Evolutionary conservation across 306 rosid species (phyloP).

Genomic region (Acacia melanoxylon): DNA sequence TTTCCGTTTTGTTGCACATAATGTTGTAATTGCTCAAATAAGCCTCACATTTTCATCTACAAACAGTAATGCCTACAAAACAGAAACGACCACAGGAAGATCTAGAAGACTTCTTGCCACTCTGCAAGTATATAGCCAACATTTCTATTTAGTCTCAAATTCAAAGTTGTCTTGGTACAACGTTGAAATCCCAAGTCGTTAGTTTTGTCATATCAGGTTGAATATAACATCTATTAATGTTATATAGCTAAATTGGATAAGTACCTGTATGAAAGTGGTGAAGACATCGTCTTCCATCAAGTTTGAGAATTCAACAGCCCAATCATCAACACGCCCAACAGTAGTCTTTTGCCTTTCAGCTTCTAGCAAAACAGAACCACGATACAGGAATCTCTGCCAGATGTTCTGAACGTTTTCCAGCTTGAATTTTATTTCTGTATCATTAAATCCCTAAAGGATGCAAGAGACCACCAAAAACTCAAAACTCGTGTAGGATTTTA

Average conservation of each 20-base stretch:
- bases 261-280: constrained; percentile 74
- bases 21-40: background rate
- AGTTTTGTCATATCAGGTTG: background rate
- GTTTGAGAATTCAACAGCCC: constrained; percentile 62
- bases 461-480: constrained; percentile 26
- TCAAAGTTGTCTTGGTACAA: background rate
- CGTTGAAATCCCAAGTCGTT: background rate
- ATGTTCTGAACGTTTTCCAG: constrained; percentile 56
- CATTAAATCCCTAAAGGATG: constrained; percentile 50
- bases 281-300: constrained; percentile 56
- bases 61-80: background rate
- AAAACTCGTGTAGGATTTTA: background rate
- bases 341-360: constrained; percentile 74
- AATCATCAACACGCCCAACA: constrained; percentile 55
- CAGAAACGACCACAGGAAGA: background rate
- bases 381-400: constrained; percentile 70
- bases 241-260: background rate
- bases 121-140: background rate
- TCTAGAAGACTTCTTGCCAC: background rate
- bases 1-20: background rate
- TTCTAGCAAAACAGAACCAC: constrained; percentile 82
- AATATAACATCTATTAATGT: background rate
- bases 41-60: background rate
- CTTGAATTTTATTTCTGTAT: constrained; percentile 62
- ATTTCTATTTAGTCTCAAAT: background rate